Evolutionary conservation across 768 basidiomycete species (phyloP).

Genomic region (Heimioporus sp.): DNA sequence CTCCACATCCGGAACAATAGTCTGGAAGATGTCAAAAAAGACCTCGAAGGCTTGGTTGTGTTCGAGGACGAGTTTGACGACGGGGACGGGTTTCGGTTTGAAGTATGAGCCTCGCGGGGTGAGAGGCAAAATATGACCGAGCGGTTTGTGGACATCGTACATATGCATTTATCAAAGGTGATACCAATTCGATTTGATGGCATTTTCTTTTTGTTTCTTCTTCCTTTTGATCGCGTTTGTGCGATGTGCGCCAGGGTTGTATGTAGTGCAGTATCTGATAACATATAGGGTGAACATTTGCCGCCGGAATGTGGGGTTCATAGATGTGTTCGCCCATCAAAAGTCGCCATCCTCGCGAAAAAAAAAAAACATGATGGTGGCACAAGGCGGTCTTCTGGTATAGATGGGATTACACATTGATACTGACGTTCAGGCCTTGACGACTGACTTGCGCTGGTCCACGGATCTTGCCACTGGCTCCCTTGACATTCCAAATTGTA

Average conservation of each 20-base stretch:
- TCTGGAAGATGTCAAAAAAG: constrained; percentile 30
- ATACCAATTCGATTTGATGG: constrained; percentile 2
- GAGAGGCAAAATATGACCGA: not conserved
- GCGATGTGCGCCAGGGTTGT: constrained; percentile 2
- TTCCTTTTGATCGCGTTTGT: constrained; percentile 11
- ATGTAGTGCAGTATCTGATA: not conserved
- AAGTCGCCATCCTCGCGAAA: too few relatives aligned
- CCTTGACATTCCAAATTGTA: too few relatives aligned
- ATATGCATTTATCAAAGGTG: not conserved
- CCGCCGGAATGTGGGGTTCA: not conserved
- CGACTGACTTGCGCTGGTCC: too few relatives aligned
- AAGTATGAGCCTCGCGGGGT: constrained; percentile 13
- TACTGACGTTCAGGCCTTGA: too few relatives aligned
- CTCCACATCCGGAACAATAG: constrained; percentile 19
- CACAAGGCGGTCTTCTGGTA: too few relatives aligned
- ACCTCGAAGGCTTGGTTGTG: constrained; percentile 29
- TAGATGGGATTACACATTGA: too few relatives aligned
- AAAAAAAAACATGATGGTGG: too few relatives aligned
- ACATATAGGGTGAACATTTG: not conserved
- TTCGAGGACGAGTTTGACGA: constrained; percentile 27
- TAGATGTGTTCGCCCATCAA: not conserved
- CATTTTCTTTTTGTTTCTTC: constrained; percentile 3
- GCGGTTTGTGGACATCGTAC: constrained; percentile 14
- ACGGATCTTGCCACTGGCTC: too few relatives aligned
- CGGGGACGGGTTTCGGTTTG: constrained; percentile 30